Evolutionary conservation across 208 protist species (phyloP).

Genomic region (Leishmania major): DNA sequence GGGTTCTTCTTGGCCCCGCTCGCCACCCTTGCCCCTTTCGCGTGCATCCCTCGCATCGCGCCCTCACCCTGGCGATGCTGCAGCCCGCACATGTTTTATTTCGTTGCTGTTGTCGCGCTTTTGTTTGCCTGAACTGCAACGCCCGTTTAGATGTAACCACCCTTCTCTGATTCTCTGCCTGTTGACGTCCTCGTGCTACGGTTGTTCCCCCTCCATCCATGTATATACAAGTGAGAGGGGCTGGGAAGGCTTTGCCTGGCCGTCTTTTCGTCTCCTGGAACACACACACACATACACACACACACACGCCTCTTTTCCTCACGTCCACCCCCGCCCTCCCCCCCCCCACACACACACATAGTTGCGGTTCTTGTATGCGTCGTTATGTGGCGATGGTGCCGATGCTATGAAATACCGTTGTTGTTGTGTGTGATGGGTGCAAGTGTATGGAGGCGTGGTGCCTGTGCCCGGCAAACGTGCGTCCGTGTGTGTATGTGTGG

Average conservation of each 20-base stretch:
- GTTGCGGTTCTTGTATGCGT: too few species aligned
- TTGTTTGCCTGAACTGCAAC: too few species aligned
- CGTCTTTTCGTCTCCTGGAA: neutral
- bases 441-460: neutral
- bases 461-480: neutral
- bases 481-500: neutral
- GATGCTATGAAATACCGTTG: neutral
- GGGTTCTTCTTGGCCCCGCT: neutral
- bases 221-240: slow-evolving; percentile 4
- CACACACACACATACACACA: neutral
- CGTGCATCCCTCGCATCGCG: neutral
- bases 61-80: neutral
- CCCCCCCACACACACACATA: too few species aligned
- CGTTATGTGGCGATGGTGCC: neutral
- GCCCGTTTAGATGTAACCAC: neutral
- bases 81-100: neutral
- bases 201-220: slow-evolving; percentile 11
- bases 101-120: neutral
- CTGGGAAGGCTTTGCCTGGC: neutral
- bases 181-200: neutral
- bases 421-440: neutral
- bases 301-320: too few species aligned
- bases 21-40: neutral
- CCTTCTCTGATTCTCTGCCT: neutral
- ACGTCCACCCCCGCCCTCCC: too few species aligned